Conservation (phyloP, 192 early-diverging fungal genomes). For the Backusella morwellensis region DNA sequence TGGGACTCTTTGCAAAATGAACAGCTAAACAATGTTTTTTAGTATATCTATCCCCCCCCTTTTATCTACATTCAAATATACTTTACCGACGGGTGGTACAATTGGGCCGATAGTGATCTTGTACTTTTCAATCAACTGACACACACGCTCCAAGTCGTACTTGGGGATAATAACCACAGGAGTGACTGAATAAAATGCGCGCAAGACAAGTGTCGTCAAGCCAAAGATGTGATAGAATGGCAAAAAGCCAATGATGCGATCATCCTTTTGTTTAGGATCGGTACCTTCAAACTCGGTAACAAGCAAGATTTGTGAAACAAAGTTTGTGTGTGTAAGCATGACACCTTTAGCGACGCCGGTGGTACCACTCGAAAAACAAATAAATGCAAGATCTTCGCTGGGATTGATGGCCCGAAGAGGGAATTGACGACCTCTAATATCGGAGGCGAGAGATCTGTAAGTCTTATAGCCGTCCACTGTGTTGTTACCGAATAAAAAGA, state of each 20-base stretch:
- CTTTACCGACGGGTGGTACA: conserved; percentile 54
- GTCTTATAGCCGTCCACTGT: conserved; percentile 22
- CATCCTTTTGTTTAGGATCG: neutral
- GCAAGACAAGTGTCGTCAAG: conserved; percentile 41
- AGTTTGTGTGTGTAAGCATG: conserved; percentile 74
- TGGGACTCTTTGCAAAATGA: conserved; percentile 71
- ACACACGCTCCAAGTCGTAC: conserved; percentile 68
- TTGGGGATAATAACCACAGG: conserved; percentile 72
- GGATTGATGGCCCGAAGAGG: conserved; percentile 1
- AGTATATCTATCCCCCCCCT: neutral
- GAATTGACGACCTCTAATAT: conserved; percentile 24
- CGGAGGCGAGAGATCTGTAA: conserved; percentile 17
- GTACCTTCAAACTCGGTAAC: conserved; percentile 45
- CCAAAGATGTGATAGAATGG: conserved; percentile 72
- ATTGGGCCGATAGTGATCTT: conserved; percentile 62
- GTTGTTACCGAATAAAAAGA: conserved; percentile 48
- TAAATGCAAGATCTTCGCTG: conserved; percentile 41
- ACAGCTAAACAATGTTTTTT: conserved; percentile 36
- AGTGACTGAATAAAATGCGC: conserved; percentile 37
- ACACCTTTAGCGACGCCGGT: conserved; percentile 82
- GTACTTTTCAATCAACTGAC: conserved; percentile 67
- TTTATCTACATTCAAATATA: neutral
- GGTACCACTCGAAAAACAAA: conserved; percentile 69
- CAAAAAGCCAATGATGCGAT: conserved; percentile 50
- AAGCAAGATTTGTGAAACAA: conserved; percentile 74